Evolutionary conservation across 192 early-diverging fungal genomes (phyloP).

Genomic region (Gonapodya sp.): DNA sequence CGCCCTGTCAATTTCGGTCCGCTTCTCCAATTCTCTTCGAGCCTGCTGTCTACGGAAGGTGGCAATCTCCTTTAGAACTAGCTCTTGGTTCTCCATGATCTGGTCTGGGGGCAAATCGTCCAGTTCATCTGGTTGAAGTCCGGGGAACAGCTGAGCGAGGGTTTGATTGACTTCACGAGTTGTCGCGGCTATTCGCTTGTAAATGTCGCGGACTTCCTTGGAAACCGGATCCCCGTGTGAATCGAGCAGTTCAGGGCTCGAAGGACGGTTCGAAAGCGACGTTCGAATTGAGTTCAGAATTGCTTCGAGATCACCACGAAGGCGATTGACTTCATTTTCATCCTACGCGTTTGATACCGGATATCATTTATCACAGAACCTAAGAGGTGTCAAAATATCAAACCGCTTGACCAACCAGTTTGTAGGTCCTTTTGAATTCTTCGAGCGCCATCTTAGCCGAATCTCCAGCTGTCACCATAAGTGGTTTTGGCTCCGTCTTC

Average conservation of each 20-base stretch:
- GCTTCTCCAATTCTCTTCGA: constrained; percentile 38
- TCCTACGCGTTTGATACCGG: neutral
- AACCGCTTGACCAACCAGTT: neutral
- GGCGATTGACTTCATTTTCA: neutral
- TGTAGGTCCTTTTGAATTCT: neutral
- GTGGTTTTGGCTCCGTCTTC: neutral
- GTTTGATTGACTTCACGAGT: neutral
- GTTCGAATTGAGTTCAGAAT: neutral
- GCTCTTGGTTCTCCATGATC: constrained; percentile 43
- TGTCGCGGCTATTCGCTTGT: neutral
- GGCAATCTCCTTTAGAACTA: constrained; percentile 46
- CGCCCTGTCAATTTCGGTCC: constrained; percentile 34
- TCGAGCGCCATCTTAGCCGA: neutral
- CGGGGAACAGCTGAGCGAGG: constrained; percentile 5
- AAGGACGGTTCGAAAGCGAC: neutral
- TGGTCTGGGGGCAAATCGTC: constrained; percentile 37
- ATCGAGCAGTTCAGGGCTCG: neutral
- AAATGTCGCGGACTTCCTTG: neutral
- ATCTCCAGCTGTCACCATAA: neutral
- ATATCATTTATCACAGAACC: neutral
- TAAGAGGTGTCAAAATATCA: neutral
- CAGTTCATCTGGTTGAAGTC: neutral
- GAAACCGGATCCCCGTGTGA: neutral
- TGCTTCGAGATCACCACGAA: neutral
- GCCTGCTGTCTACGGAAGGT: constrained; percentile 55